A percentile compares a stretch with the other conserved stretches of the same genome.
Conservation (phyloP, 169 alveolate genomes). For the Ichthyophthirius multifiliis region DNA sequence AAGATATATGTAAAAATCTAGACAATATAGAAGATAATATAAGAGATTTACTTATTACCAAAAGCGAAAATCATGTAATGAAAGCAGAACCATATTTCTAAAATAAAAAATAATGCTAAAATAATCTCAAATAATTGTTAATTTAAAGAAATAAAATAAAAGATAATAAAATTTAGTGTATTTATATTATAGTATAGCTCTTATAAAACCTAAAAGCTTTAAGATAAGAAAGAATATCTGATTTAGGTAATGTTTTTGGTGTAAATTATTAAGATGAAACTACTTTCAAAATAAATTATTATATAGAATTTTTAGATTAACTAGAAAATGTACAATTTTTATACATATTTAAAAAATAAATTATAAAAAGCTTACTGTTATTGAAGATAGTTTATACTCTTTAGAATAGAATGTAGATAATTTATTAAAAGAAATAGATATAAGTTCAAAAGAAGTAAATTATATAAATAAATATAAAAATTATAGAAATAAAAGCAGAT, state of each 20-base stretch:
- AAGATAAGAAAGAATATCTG: slow-evolving; percentile 18
- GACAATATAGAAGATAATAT: slow-evolving; percentile 33
- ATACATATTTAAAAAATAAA: not conserved
- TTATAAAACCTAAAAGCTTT: slow-evolving; percentile 18
- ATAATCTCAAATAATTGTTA: slow-evolving; percentile 6
- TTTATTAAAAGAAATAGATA: slow-evolving; percentile 26
- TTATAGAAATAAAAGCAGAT: too few species aligned
- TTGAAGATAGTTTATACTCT: not conserved
- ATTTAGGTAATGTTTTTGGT: not conserved
- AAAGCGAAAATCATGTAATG: slow-evolving; percentile 27
- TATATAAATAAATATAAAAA: too few species aligned
- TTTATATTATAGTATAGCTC: slow-evolving; percentile 24
- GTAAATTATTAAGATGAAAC: slow-evolving; percentile 9
- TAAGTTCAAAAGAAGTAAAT: slow-evolving; percentile 9
- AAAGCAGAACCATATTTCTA: slow-evolving; percentile 42
- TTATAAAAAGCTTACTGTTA: slow-evolving; percentile 6
- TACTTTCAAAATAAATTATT: slow-evolving; percentile 16
- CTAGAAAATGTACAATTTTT: slow-evolving; percentile 38
- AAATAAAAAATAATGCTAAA: slow-evolving; percentile 16
- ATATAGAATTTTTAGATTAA: slow-evolving; percentile 36
- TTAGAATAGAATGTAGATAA: slow-evolving; percentile 17
- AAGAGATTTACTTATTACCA: slow-evolving; percentile 19
- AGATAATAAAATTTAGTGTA: slow-evolving; percentile 36
- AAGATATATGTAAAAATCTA: slow-evolving; percentile 29
- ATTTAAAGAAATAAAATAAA: slow-evolving; percentile 34